Base-by-base conservation (phyloP, 23 red algal genomes). In the Gracilaria gracilis region DNA sequence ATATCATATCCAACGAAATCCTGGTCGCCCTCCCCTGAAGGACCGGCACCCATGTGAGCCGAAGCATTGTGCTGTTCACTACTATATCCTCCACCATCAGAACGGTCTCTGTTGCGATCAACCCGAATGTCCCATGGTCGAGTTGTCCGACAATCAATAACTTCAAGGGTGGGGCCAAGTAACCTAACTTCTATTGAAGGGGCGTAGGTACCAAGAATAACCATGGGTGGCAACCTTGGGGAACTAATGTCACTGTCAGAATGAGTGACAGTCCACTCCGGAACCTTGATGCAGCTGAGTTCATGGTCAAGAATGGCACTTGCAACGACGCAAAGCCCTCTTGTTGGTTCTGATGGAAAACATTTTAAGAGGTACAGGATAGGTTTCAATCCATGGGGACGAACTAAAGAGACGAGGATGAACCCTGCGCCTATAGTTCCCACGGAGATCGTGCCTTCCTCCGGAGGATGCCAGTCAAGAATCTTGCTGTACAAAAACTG, bases 381-480 rank as follows among this genome's bases (percentile, higher is more conserved):
- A 27, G 77, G 69, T 36, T 64, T 54, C 39, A 65, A 59, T 16
- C 59, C 59, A 36, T 42, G 48, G 44, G 58, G 57, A 29, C 67
- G 59, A 69, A 92, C 47, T 13, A 89, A 21, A 20, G 66, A 92
- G 51, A 92, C 69, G 7, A 92, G 32, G 17, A 83, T 75, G 67
- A 92, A 83, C 25, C 88, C 79, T 14, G 54, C 88, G 21, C 88
- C 88, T 38, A 92, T 83, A 11, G 77, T 58, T 7, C 88, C 88
- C 19, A 83, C 88, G 9, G 88, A 83, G 2, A 92, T 83, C 21
- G 37, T 44, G 19, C 57, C 69, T 46, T 66, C 88, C 17, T 75
- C 79, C 0, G 88, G 88, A 34, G 88, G 88, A 47, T 66, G 44
- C 88, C 88, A 92, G 33, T 92, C 86, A 32, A 92, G 51, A 86